These are phyloP conservation scores for Gautieria morchelliformis DNA, from an alignment of 768 basidiomycete species.

Conservation along the genomic window DNA sequence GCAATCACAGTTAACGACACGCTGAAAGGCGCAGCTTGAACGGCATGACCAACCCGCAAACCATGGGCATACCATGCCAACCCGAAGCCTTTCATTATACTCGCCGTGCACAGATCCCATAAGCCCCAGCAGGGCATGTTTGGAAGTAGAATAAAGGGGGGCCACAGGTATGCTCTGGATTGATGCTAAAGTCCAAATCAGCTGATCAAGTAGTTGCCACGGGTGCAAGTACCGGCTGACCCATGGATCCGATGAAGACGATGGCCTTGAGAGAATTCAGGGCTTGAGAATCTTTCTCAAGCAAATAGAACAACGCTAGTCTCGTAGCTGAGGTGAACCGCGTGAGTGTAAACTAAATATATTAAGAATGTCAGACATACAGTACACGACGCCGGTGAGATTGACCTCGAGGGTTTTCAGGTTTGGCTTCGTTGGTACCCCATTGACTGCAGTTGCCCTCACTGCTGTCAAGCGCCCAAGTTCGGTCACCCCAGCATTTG, in stretches of 20 bases:
- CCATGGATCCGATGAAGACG: slow-evolving; percentile 47
- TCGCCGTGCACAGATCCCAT: slow-evolving; percentile 37
- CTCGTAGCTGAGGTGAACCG: slow-evolving; percentile 30
- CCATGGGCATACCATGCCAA: slow-evolving; percentile 42
- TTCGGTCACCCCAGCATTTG: slow-evolving; percentile 12
- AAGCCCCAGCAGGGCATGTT: slow-evolving; percentile 44
- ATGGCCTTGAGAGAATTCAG: slow-evolving; percentile 37
- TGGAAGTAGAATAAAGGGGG: slow-evolving; percentile 40
- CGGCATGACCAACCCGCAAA: slow-evolving; percentile 33
- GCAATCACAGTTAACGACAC: neutral
- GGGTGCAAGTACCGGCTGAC: slow-evolving; percentile 18
- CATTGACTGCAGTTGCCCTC: slow-evolving; percentile 13
- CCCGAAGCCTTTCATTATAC: slow-evolving; percentile 31
- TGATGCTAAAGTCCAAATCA: slow-evolving; percentile 29
- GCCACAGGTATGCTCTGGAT: slow-evolving; percentile 36
- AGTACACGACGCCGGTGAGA: slow-evolving; percentile 37
- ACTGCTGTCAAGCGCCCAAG: neutral
- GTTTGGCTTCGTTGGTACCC: slow-evolving; percentile 35
- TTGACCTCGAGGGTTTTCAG: slow-evolving; percentile 41
- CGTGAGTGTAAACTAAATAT: neutral
- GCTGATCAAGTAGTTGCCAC: neutral
- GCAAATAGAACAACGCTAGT: slow-evolving; percentile 43
- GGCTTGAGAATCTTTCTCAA: slow-evolving; percentile 20
- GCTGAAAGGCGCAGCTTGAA: neutral
- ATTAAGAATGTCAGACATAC: slow-evolving; percentile 20